A percentile compares a stretch with the other conserved stretches of the same genome.
Conservation (phyloP, 805 yeast species). For the Ogataea pignaliae region DNA sequence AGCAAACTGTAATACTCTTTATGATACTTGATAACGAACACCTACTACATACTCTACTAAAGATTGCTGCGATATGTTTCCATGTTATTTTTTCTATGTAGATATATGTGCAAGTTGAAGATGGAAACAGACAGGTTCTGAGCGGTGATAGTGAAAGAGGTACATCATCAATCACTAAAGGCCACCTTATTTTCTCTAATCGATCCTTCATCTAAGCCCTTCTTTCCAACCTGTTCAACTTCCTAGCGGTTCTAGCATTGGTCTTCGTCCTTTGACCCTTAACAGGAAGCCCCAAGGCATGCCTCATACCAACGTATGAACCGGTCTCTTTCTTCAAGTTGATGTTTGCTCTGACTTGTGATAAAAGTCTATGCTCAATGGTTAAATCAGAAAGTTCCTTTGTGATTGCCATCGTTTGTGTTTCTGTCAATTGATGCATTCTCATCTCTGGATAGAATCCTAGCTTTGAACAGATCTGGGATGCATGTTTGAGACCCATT, state of each 20-base stretch:
- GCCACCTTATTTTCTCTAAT: background rate
- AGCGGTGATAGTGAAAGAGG: too few species aligned
- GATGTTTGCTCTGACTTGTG: conserved; percentile 73
- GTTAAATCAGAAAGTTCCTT: conserved; percentile 81
- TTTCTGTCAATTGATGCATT: conserved; percentile 87
- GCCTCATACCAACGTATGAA: conserved; percentile 84
- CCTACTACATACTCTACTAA: too few species aligned
- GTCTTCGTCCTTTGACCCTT: conserved; percentile 90
- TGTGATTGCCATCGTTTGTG: conserved; percentile 78
- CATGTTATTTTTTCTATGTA: too few species aligned
- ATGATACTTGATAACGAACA: too few species aligned
- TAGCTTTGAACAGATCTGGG: conserved; percentile 73
- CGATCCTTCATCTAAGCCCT: conserved; percentile 10
- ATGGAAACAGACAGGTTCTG: too few species aligned
- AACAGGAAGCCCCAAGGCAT: conserved; percentile 76
- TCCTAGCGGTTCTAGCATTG: conserved; percentile 86
- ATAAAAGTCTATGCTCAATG: conserved; percentile 76
- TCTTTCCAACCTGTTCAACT: conserved; percentile 74
- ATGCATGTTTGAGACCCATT: conserved; percentile 71
- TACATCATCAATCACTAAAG: background rate
- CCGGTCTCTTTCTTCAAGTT: conserved; percentile 75
- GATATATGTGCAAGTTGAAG: background rate
- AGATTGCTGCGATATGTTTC: background rate
- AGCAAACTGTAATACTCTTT: too few species aligned
- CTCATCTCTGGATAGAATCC: conserved; percentile 93